Percentiles rank a stretch among this genome's conserved stretches.
Evolutionary conservation across 352 stramenopile genomes (phyloP).

Genomic region (Globisporangium nunn): DNA sequence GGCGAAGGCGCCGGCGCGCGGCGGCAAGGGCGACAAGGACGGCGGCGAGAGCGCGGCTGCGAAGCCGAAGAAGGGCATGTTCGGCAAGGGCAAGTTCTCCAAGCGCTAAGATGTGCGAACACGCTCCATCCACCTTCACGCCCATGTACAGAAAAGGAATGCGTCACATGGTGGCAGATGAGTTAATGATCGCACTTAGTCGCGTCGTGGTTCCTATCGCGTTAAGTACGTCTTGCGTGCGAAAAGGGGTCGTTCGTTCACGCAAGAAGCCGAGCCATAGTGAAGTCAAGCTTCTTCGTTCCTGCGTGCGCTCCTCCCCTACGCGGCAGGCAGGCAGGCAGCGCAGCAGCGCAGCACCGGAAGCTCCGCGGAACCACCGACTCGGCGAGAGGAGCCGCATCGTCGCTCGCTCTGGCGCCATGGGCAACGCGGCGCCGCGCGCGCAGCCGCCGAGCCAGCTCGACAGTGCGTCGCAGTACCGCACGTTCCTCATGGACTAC

Average conservation of each 20-base stretch:
- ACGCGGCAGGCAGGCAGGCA: not conserved
- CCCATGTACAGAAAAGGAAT: no score
- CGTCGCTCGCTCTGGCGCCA: slow-evolving; percentile 9
- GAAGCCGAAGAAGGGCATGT: slow-evolving; percentile 17
- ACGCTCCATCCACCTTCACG: no score
- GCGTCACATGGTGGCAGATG: no score
- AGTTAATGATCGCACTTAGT: no score
- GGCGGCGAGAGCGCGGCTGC: slow-evolving; percentile 17
- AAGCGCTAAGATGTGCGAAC: slow-evolving; percentile 6
- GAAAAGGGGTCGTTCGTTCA: not conserved
- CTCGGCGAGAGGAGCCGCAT: no score
- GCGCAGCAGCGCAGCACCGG: no score
- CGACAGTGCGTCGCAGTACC: slow-evolving; percentile 82
- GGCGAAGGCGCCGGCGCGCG: slow-evolving; percentile 6
- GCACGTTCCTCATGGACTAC: slow-evolving; percentile 86
- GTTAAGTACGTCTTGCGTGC: not conserved
- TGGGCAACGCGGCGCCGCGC: slow-evolving; percentile 80
- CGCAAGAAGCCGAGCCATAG: not conserved
- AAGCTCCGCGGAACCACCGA: no score
- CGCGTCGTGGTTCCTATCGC: no score
- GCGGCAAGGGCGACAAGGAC: slow-evolving; percentile 48
- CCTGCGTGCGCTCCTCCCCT: not conserved
- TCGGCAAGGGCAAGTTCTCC: slow-evolving; percentile 18
- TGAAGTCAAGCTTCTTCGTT: not conserved
- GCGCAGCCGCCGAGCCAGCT: slow-evolving; percentile 68